Conservation (phyloP, 2,329 filamentous ascomycete species). For the Nemania bipapillata region DNA sequence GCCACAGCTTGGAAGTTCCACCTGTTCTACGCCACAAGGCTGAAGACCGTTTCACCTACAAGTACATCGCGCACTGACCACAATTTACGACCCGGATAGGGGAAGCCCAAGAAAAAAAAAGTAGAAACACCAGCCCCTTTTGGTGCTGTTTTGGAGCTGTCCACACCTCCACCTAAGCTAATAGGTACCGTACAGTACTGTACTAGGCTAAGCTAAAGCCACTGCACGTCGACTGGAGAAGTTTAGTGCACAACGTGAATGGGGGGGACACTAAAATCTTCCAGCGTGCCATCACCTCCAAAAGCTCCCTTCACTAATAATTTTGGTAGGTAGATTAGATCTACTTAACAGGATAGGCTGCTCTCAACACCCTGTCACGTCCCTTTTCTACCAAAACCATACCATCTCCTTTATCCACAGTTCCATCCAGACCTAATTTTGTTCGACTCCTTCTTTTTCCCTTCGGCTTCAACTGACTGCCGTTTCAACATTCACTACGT, state of each 20-base stretch:
- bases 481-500: constrained; percentile 37
- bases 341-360: constrained; percentile 25
- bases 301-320: constrained; percentile 33
- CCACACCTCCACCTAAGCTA: background rate
- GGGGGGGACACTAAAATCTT: constrained; percentile 15
- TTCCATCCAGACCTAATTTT: constrained; percentile 42
- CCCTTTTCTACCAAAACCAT: constrained; percentile 29
- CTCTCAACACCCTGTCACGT: constrained; percentile 37
- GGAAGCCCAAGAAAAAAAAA: constrained; percentile 6
- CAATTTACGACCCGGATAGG: background rate
- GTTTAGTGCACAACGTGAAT: background rate
- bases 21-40: background rate
- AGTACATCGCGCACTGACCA: background rate
- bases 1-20: background rate
- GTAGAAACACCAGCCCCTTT: constrained; percentile 27
- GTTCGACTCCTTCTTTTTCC: constrained; percentile 41
- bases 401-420: constrained; percentile 43
- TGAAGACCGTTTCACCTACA: background rate
- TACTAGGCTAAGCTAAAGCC: constrained; percentile 10
- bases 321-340: constrained; percentile 24
- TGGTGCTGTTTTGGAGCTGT: constrained; percentile 2
- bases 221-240: constrained; percentile 28
- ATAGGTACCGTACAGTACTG: constrained; percentile 11
- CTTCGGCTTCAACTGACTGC: constrained; percentile 33
- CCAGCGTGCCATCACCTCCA: constrained; percentile 30